A percentile compares a stretch with the other conserved stretches of the same genome.
Evolutionary conservation across 441 rosid species (phyloP).

Genomic region (Euphorbia corollata): DNA sequence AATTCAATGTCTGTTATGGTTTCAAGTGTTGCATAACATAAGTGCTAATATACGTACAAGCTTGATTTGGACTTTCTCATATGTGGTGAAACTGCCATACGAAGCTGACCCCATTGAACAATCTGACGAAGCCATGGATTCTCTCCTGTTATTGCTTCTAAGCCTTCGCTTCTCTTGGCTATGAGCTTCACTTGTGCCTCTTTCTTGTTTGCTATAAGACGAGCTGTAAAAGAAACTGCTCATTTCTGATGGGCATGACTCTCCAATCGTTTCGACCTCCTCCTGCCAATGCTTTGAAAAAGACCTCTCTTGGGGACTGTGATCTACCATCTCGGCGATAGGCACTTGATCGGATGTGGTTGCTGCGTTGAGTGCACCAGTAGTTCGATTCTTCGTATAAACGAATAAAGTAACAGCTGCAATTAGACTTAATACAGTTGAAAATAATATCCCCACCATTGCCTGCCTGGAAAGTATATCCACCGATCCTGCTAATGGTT

Average conservation of each 20-base stretch:
- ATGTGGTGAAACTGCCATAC: constrained; percentile 80
- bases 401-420: constrained; percentile 36
- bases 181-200: constrained; percentile 31
- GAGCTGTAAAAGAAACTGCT: constrained; percentile 46
- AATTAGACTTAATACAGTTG: constrained; percentile 35
- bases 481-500: constrained; percentile 18
- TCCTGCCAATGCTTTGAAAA: constrained; percentile 33
- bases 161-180: constrained; percentile 44
- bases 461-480: constrained; percentile 13
- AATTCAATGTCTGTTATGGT: neutral
- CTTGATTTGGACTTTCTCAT: constrained; percentile 54
- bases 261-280: constrained; percentile 34
- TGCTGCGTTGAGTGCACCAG: constrained; percentile 20
- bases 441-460: constrained; percentile 23
- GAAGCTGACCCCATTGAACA: constrained; percentile 52
- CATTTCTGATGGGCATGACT: constrained; percentile 63
- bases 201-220: constrained; percentile 34
- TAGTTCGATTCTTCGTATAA: constrained; percentile 29
- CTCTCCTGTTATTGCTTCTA: constrained; percentile 38
- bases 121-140: constrained; percentile 74
- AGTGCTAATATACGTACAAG: constrained; percentile 32
- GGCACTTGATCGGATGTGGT: constrained; percentile 19
- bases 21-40: neutral
- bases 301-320: constrained; percentile 30
- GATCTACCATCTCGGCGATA: constrained; percentile 24